Percentiles rank a stretch among this genome's conserved stretches.
Conservation (phyloP, 2,329 filamentous ascomycete genomes). For the Herpotrichia juniperi region DNA sequence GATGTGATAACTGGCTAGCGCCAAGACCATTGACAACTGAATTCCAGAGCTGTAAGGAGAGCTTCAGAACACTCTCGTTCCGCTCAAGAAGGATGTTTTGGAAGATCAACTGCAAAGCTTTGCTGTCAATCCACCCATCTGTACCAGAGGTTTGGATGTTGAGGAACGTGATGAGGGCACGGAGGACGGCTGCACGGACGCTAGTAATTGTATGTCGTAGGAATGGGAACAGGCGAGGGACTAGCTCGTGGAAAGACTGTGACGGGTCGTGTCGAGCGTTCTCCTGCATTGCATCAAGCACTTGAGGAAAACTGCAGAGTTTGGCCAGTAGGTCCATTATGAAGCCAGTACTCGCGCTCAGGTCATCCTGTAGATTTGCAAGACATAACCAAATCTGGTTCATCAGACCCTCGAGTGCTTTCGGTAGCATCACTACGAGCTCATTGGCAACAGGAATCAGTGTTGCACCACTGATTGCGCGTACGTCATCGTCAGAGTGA, state of each 20-base stretch:
- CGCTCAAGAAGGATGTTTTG: slow-evolving; percentile 95
- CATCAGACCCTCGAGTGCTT: slow-evolving; percentile 80
- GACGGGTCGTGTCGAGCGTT: slow-evolving; percentile 84
- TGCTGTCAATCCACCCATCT: slow-evolving; percentile 90
- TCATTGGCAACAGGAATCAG: slow-evolving; percentile 95
- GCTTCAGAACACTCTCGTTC: slow-evolving; percentile 79
- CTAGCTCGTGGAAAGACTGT: slow-evolving; percentile 88
- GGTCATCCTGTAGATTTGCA: slow-evolving; percentile 93
- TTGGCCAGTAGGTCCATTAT: slow-evolving; percentile 99
- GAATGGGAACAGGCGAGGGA: slow-evolving; percentile 94
- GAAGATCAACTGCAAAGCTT: slow-evolving; percentile 85
- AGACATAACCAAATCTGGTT: slow-evolving; percentile 97
- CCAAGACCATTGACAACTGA: slow-evolving; percentile 74
- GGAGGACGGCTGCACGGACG: slow-evolving; percentile 89
- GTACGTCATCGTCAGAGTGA: slow-evolving; percentile 92
- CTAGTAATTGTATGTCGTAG: slow-evolving; percentile 96
- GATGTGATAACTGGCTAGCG: slow-evolving; percentile 68
- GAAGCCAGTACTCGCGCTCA: slow-evolving; percentile 95
- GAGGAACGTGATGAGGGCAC: slow-evolving; percentile 91
- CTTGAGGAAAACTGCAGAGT: slow-evolving; percentile 91
- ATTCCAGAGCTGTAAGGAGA: slow-evolving; percentile 87
- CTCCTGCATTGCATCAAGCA: slow-evolving; percentile 89
- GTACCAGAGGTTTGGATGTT: slow-evolving; percentile 80
- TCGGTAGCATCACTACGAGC: slow-evolving; percentile 83
- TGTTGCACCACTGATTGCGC: slow-evolving; percentile 96